Evolutionary conservation across 805 yeast genomes (phyloP).

Genomic region (Schizosaccharomyces pombe): DNA sequence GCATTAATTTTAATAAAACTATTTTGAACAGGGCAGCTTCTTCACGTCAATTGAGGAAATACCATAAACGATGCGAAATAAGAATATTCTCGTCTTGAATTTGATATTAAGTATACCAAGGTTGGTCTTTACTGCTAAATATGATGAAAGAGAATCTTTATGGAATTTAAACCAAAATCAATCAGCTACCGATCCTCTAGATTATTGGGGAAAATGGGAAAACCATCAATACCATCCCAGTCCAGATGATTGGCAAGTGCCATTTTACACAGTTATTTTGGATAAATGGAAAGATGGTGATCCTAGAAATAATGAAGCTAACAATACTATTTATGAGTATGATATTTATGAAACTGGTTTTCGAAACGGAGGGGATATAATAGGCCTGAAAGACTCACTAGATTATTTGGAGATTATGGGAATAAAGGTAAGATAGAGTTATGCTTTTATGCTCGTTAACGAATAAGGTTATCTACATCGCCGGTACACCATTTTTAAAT

Average conservation of each 20-base stretch:
- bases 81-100: no score
- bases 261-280: constrained; percentile 1
- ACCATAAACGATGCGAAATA: no score
- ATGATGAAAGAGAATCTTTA: neutral
- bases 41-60: no score
- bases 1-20: no score
- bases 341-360: constrained; percentile 3
- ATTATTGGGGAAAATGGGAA: constrained; percentile 4
- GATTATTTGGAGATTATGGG: neutral
- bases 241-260: constrained; percentile 1
- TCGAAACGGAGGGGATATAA: constrained; percentile 2
- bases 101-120: no score
- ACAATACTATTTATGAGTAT: neutral
- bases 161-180: constrained; percentile 1
- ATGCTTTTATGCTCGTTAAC: neutral
- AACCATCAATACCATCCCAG: neutral
- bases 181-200: neutral
- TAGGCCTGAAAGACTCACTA: neutral
- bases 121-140: neutral
- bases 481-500: constrained; percentile 4
- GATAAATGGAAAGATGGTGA: constrained; percentile 5
- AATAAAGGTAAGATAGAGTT: neutral
- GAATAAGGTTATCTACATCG: constrained; percentile 2
- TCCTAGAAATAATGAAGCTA: constrained; percentile 3
- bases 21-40: no score